phyloP scores from a whole-genome alignment of 257 asterid species.

The Paulownia fortunei region DNA sequence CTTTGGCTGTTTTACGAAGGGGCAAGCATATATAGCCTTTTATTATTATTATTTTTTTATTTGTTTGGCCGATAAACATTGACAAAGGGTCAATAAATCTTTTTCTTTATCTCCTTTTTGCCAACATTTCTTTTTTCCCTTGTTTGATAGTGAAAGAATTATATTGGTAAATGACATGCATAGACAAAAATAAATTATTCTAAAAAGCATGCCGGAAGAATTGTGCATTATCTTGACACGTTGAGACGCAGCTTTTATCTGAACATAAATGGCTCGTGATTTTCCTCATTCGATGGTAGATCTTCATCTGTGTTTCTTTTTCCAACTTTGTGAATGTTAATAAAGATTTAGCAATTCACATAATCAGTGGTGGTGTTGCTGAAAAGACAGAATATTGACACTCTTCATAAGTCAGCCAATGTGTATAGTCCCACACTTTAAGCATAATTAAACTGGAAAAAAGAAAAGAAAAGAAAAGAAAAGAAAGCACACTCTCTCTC shows the following conservation, averaged over 20 bases:
- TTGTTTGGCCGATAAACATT: too few species aligned
- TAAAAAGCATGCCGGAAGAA: not conserved
- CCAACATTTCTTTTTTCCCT: not conserved
- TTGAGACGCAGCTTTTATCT: not conserved
- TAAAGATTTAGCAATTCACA: not conserved
- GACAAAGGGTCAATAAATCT: too few species aligned
- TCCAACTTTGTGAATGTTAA: not conserved
- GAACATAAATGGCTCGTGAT: not conserved
- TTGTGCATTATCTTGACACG: not conserved
- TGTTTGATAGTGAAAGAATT: not conserved
- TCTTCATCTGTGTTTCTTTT: not conserved
- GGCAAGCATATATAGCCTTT: too few species aligned
- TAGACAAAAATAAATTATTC: not conserved
- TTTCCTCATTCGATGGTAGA: not conserved
- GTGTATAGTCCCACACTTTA: too few species aligned
- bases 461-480: too few species aligned
- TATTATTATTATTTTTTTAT: too few species aligned
- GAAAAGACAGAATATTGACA: not conserved
- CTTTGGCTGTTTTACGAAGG: too few species aligned
- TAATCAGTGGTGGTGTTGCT: not conserved
- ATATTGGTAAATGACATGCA: not conserved
- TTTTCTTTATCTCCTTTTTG: too few species aligned
- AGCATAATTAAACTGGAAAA: too few species aligned
- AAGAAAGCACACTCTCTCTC: too few species aligned
- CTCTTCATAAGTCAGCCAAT: not conserved